Conservation (phyloP, 345 rosid genomes). For the Punica granatum region DNA sequence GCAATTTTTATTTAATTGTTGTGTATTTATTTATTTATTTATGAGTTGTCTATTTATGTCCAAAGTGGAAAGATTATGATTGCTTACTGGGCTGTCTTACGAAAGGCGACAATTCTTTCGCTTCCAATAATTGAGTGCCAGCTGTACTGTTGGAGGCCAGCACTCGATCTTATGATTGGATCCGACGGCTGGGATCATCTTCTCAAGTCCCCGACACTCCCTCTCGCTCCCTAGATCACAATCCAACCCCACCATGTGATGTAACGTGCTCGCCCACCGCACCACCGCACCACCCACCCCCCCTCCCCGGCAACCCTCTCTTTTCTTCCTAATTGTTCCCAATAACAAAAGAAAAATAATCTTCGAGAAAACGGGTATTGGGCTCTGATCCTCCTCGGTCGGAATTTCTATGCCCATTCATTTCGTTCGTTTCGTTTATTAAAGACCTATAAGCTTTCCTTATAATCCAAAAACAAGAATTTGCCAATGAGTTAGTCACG, state of each 20-base stretch:
- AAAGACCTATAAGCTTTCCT: too few species aligned
- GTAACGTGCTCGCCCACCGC: conserved; percentile 5
- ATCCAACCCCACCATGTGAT: not conserved
- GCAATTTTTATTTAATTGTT: too few species aligned
- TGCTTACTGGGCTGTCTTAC: not conserved
- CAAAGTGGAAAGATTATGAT: not conserved
- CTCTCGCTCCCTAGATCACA: not conserved
- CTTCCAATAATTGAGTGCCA: not conserved
- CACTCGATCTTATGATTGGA: not conserved
- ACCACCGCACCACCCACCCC: not conserved
- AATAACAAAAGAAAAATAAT: too few species aligned
- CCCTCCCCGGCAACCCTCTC: not conserved
- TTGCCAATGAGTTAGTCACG: too few species aligned
- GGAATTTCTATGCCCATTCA: too few species aligned
- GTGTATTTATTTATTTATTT: too few species aligned
- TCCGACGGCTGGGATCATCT: conserved; percentile 3
- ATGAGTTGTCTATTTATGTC: too few species aligned
- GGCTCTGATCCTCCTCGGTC: too few species aligned
- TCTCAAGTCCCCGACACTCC: not conserved
- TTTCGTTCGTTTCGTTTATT: too few species aligned
- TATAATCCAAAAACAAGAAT: too few species aligned
- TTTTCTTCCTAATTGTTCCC: not conserved
- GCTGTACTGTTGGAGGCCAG: not conserved
- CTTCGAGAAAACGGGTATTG: too few species aligned
- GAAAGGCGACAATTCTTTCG: not conserved